These are phyloP conservation scores for Globisporangium solare DNA, from an alignment of 352 stramenopile genomes.

Conservation along the genomic window DNA sequence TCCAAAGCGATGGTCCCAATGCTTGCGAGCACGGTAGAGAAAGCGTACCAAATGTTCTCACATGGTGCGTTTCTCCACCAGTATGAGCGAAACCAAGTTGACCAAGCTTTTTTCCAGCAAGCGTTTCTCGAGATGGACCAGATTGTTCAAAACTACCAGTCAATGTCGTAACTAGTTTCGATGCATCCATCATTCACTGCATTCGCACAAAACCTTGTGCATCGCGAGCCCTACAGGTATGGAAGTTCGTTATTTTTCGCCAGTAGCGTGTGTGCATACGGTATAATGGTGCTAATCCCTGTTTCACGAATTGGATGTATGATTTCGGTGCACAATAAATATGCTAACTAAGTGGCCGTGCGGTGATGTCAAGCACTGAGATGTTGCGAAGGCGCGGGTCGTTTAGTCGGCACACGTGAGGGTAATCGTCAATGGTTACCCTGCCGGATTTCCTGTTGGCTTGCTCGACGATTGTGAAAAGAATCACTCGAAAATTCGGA, in stretches of 20 bases:
- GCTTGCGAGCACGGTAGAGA: slow-evolving; percentile 44
- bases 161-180: slow-evolving; percentile 10
- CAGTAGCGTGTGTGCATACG: not conserved
- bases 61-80: slow-evolving; percentile 62
- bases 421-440: slow-evolving; percentile 13
- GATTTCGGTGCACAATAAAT: not conserved
- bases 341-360: slow-evolving; percentile 9
- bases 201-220: not conserved
- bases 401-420: slow-evolving; percentile 25
- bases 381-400: slow-evolving; percentile 19
- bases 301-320: not conserved
- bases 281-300: not conserved
- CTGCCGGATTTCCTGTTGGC: not conserved
- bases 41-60: slow-evolving; percentile 64
- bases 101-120: slow-evolving; percentile 57
- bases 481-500: slow-evolving; percentile 23
- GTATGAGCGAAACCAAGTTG: slow-evolving; percentile 50
- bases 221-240: no score
- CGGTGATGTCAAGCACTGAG: slow-evolving; percentile 18
- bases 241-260: no score
- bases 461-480: slow-evolving; percentile 19
- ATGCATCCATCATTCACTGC: not conserved
- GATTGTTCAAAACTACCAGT: slow-evolving; percentile 58
- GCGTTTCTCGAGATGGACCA: slow-evolving; percentile 70
- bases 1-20: slow-evolving; percentile 54